Evolutionary conservation across 768 basidiomycete species (phyloP), one percentile per base, ranked within the genome.

Genomic region (Agaricus blazei): DNA sequence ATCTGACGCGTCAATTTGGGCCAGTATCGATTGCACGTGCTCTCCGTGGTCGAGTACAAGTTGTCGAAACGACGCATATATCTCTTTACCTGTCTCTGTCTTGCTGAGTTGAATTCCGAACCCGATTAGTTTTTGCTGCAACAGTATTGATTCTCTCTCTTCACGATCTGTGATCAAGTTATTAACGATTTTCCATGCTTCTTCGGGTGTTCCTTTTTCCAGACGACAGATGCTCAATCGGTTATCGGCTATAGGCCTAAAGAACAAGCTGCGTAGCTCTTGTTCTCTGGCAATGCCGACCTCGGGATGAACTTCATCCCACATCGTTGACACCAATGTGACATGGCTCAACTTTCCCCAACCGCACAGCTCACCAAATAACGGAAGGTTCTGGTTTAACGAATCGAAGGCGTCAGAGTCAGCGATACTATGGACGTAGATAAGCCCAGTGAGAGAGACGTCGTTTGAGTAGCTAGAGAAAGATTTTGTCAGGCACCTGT

Each of bases 321-420:
- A 75, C 68, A 71, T 74, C n/a, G 73, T 73, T 1, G 74, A 72
- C 9, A 63, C 67, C 11, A 76, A 56, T 15, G 68, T 57, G 4
- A 76, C 68, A 9, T 67, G 66, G 1, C 58, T 55, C 14, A 70
- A 63, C 29, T 66, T 63, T 7, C 49, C 54, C 36, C 61, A 58
- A 9, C 67, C 65, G 44, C 58, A 72, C 51, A 56, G 62, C 48
- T 53, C 52, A 12, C 54, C 69, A 50, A 76, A 72, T 58, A 71
- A 60, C 2, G 59, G 60, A 12, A 73, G 63, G 53, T 74, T 71
- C 42, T 60, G 34, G 34, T 34, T 11, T 11, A 34, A 34, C 11
- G 34, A 34, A 34, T 34, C 34, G 1, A 34, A 11, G 4, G 14
- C 5, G 15, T 34, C 11, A 11, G 34, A 8, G 8, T 34, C 34